Evolutionary conservation across 345 rosid genomes (phyloP), one percentile per base, ranked within the genome.

Genomic region (Ricinus communis): DNA sequence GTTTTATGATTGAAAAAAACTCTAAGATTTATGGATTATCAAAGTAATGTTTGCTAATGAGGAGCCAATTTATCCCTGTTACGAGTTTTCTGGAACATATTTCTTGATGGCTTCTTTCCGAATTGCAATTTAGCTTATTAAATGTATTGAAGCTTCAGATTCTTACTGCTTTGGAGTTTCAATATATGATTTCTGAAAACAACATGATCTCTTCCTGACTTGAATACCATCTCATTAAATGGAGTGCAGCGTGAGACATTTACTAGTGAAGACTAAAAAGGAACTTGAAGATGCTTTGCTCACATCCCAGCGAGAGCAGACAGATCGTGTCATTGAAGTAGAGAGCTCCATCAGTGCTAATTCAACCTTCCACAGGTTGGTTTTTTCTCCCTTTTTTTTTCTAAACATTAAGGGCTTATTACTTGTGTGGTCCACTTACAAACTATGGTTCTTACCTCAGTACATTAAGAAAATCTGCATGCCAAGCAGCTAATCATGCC

Each of bases 261-360:
- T 83, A 27, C 81, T 58, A 18, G 98, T 88, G 75, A 85, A 82
- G 79, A 85, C 96, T 1, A 91, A 91, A 79, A 24, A 67, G 43
- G 93, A 93, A 76, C 88, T 93, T 74, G 87, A 79, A 72, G 94
- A 90, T 60, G 88, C 94, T 62, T 71, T 93, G 63, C 62, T 81
- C 50, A 71, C 69, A 74, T 79, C 87, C 81, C 77, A 78, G 66
- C 14, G 76, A 66, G 86, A 79, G 78, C 79, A 76, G 59, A 74
- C 70, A 62, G 97, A 93, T 76, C 75, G 84, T 57, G 71, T 93
- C 40, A 83, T 91, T 89, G 98, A 93, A 86, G 93, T 90, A 78
- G 87, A 90, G 80, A 93, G 98, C 71, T 61, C 85, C 84, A 93
- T 91, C 31, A 75, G 75, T 70, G 74, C 85, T 69, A 93, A 93